These are phyloP conservation scores for Helminthosporium solani DNA, from an alignment of 2,329 filamentous ascomycete species.

Conservation along the genomic window DNA sequence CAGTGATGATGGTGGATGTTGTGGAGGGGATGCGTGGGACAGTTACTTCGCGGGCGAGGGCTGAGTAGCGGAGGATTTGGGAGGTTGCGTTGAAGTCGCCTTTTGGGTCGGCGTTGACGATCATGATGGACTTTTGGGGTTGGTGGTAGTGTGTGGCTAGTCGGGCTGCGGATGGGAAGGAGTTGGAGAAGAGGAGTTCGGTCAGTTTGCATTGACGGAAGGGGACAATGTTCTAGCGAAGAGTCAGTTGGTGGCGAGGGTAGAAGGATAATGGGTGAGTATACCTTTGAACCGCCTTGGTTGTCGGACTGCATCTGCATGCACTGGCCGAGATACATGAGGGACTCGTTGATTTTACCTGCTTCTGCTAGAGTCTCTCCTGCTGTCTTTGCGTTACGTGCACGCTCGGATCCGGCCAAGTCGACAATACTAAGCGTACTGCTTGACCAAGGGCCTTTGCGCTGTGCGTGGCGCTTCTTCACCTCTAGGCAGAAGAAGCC, in stretches of 20 bases:
- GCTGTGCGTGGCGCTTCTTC: constrained; percentile 69
- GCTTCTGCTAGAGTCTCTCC: constrained; percentile 91
- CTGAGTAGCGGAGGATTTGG: constrained; percentile 92
- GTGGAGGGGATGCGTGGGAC: constrained; percentile 85
- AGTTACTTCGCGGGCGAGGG: constrained; percentile 87
- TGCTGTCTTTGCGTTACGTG: constrained; percentile 88
- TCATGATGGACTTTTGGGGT: constrained; percentile 89
- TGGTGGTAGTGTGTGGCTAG: constrained; percentile 47
- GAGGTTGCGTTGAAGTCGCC: constrained; percentile 97
- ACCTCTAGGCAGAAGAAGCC: constrained; percentile 96
- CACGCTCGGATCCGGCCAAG: constrained; percentile 89
- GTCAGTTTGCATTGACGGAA: constrained; percentile 60
- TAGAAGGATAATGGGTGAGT: neutral
- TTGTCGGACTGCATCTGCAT: constrained; percentile 90
- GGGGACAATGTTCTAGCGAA: constrained; percentile 65
- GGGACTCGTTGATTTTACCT: constrained; percentile 95
- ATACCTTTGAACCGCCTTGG: constrained; percentile 70
- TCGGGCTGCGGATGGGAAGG: constrained; percentile 46
- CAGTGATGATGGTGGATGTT: constrained; percentile 64
- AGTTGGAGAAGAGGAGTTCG: constrained; percentile 55
- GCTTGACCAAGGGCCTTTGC: constrained; percentile 67
- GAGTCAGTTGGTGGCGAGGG: constrained; percentile 6
- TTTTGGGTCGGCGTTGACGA: constrained; percentile 88
- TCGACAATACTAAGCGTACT: constrained; percentile 87
- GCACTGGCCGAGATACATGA: constrained; percentile 98